Evolutionary conservation across 306 rosid species (phyloP).

Genomic region (Pterocarpus santalinus): DNA sequence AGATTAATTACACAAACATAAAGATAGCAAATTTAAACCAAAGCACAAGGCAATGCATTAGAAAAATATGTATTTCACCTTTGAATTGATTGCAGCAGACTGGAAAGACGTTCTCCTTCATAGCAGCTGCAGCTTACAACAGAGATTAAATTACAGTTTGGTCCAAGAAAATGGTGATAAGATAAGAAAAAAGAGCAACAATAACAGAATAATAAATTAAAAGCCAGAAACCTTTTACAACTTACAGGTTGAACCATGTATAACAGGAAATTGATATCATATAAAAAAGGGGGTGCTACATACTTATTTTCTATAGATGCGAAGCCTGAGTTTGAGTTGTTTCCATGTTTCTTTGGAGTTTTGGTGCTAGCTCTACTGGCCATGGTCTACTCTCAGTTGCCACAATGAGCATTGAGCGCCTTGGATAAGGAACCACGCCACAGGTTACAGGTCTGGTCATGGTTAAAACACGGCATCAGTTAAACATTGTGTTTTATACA

Average conservation of each 20-base stretch:
- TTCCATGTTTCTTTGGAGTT: slow-evolving; percentile 48
- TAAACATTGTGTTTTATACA: too few relatives aligned
- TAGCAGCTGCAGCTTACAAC: slow-evolving; percentile 56
- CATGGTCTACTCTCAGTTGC: slow-evolving; percentile 42
- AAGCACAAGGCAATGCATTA: background rate
- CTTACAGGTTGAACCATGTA: background rate
- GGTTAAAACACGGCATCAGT: too few relatives aligned
- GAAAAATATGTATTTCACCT: slow-evolving; percentile 50
- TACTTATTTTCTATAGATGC: slow-evolving; percentile 44
- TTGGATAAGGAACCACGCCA: slow-evolving; percentile 11
- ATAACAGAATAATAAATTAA: slow-evolving; percentile 16
- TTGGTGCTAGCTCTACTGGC: slow-evolving; percentile 26
- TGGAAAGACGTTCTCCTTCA: slow-evolving; percentile 65
- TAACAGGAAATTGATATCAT: slow-evolving; percentile 2
- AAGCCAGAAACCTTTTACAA: slow-evolving; percentile 5
- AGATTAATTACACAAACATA: background rate
- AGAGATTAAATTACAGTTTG: slow-evolving; percentile 15
- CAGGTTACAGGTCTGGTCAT: background rate
- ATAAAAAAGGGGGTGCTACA: background rate
- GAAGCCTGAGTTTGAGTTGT: slow-evolving; percentile 32
- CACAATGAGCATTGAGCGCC: slow-evolving; percentile 18
- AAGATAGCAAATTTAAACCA: background rate
- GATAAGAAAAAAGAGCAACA: background rate
- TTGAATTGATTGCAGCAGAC: slow-evolving; percentile 65
- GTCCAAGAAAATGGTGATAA: slow-evolving; percentile 2